Evolutionary conservation across 169 alveolate species (phyloP).

Genomic region (Cryptosporidium parvum): DNA sequence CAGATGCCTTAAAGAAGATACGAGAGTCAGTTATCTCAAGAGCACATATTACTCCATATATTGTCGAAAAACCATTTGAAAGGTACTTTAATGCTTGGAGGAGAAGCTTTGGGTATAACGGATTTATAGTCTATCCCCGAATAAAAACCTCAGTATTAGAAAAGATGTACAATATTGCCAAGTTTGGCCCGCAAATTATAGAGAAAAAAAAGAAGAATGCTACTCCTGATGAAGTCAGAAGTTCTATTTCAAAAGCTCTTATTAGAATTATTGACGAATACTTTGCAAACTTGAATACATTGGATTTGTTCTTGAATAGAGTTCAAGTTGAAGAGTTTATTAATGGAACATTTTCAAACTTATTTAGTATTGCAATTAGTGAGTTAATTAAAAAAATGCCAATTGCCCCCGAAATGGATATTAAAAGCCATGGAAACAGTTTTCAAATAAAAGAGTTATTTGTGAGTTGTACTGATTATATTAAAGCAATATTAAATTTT

Average conservation of each 20-base stretch:
- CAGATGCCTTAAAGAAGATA: conserved; percentile 8
- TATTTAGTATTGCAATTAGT: conserved; percentile 26
- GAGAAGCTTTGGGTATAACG: conserved; percentile 64
- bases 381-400: conserved; percentile 28
- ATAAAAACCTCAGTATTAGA: conserved; percentile 24
- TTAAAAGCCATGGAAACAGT: conserved; percentile 4
- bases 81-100: conserved; percentile 73
- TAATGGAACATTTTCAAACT: conserved; percentile 53
- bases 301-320: conserved; percentile 73
- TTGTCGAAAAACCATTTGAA: conserved; percentile 36
- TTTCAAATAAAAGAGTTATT: neutral
- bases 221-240: conserved; percentile 35
- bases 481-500: conserved; percentile 26
- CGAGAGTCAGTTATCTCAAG: conserved; percentile 20
- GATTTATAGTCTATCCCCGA: conserved; percentile 22
- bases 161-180: conserved; percentile 52
- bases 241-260: conserved; percentile 58
- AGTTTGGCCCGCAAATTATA: conserved; percentile 58
- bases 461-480: conserved; percentile 17
- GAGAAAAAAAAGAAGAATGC: conserved; percentile 48
- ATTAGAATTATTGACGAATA: conserved; percentile 69
- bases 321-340: conserved; percentile 75
- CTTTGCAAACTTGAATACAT: conserved; percentile 51
- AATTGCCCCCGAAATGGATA: conserved; percentile 49
- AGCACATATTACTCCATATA: conserved; percentile 37